Conservation (phyloP, 1,284 basidiomycete genomes). For the Sporisorium scitamineum region DNA sequence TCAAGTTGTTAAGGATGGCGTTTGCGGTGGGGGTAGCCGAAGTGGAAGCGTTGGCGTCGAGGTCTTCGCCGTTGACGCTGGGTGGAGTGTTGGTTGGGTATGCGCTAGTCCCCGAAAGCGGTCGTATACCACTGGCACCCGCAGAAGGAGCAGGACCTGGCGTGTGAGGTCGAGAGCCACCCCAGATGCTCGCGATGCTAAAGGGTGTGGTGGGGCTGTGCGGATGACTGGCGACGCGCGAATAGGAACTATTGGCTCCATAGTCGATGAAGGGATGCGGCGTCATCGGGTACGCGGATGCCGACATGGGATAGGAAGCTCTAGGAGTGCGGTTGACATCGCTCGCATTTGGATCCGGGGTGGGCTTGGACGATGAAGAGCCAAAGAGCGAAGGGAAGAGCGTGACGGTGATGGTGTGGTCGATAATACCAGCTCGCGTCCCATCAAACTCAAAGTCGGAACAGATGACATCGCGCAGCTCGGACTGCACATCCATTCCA, state of each 20-base stretch:
- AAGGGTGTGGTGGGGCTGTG: conserved; percentile 60
- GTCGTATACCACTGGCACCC: conserved; percentile 32
- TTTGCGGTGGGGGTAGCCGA: conserved; percentile 8
- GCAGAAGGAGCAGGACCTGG: conserved; percentile 37
- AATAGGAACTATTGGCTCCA: conserved; percentile 42
- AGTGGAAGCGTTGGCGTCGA: conserved; percentile 11
- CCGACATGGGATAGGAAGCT: conserved; percentile 32
- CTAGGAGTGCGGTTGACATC: conserved; percentile 47
- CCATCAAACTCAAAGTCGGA: conserved; percentile 69
- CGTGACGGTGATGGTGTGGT: conserved; percentile 67
- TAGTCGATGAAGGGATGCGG: conserved; percentile 67
- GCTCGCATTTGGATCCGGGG: conserved; percentile 22
- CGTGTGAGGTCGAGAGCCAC: conserved; percentile 55
- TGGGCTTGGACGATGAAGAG: conserved; percentile 19
- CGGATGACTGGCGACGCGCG: conserved; percentile 45
- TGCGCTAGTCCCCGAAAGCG: conserved; percentile 38
- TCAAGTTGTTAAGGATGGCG: conserved; percentile 14
- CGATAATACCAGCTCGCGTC: conserved; percentile 69
- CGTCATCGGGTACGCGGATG: conserved; percentile 51
- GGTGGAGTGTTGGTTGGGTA: conserved; percentile 45
- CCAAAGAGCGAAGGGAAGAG: conserved; percentile 65
- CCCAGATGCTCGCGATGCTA: conserved; percentile 58
- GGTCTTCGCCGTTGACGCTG: conserved; percentile 61
- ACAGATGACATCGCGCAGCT: conserved; percentile 68
- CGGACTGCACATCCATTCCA: conserved; percentile 66